Conservation (phyloP, 2,329 filamentous ascomycete species). For the Xylariaceae sp. region DNA sequence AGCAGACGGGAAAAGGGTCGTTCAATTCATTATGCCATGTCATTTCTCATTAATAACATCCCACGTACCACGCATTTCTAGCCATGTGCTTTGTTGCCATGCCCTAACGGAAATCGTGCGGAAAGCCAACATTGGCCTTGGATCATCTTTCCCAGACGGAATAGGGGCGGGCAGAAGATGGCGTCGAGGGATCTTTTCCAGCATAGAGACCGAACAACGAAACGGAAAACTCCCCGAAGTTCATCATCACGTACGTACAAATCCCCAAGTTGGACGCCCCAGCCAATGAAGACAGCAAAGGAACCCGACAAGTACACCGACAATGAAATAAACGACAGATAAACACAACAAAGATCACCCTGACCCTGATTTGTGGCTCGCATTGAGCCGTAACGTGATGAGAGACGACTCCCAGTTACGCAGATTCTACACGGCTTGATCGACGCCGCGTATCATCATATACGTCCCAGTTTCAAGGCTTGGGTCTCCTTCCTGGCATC, state of each 20-base stretch:
- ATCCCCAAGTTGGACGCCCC: constrained; percentile 14
- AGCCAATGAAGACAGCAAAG: constrained; percentile 15
- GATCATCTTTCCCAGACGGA: constrained; percentile 10
- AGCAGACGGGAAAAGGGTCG: constrained; percentile 13
- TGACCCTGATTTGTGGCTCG: constrained; percentile 1
- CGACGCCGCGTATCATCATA: not conserved
- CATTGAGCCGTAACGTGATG: constrained; percentile 3
- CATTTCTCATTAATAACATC: constrained; percentile 25
- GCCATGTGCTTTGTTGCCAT: constrained; percentile 11
- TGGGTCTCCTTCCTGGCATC: constrained; percentile 10
- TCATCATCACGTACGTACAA: constrained; percentile 18
- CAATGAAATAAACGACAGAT: constrained; percentile 9
- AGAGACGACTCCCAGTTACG: not conserved
- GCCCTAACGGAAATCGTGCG: constrained; percentile 10
- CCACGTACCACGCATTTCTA: constrained; percentile 26
- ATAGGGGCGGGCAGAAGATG: not conserved
- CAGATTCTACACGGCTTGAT: not conserved
- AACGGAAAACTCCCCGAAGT: constrained; percentile 18
- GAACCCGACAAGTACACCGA: constrained; percentile 8
- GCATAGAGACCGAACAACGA: constrained; percentile 11
- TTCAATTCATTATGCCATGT: constrained; percentile 30
- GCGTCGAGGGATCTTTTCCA: constrained; percentile 7
- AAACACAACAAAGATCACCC: not conserved
- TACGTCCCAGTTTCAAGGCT: not conserved
- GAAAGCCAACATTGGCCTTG: constrained; percentile 7